Conservation (phyloP, 495 filamentous ascomycete species). For the Durotheca rogersii region DNA sequence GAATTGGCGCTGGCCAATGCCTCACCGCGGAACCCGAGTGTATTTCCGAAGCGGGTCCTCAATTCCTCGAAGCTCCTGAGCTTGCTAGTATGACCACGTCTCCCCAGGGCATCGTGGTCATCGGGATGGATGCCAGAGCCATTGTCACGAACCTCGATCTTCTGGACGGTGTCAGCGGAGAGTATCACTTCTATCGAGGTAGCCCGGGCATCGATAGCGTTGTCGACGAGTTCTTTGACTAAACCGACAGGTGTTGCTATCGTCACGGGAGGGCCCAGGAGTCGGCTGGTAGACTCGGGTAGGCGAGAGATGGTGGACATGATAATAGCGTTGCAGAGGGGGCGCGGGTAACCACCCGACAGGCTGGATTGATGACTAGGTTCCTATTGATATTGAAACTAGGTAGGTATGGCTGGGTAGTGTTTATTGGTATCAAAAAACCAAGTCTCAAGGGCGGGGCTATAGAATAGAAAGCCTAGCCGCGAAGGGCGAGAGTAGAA, state of each 20-base stretch:
- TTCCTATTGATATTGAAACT: background rate
- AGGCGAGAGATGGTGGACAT: constrained; percentile 52
- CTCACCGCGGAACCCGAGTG: constrained; percentile 84
- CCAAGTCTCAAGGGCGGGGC: constrained; percentile 1
- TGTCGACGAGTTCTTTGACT: constrained; percentile 91
- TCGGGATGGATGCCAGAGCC: constrained; percentile 74
- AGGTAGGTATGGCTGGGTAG: too few relatives aligned
- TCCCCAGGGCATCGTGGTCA: constrained; percentile 69
- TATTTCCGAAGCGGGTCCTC: constrained; percentile 60
- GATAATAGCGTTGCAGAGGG: too few relatives aligned
- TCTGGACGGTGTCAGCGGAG: constrained; percentile 72
- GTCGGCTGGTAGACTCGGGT: constrained; percentile 60
- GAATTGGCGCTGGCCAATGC: constrained; percentile 78
- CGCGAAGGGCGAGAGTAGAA: background rate
- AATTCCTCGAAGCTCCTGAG: constrained; percentile 72
- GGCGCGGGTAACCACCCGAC: too few relatives aligned
- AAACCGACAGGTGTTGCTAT: constrained; percentile 72
- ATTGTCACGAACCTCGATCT: constrained; percentile 89
- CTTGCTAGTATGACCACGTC: constrained; percentile 81
- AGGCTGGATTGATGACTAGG: too few relatives aligned
- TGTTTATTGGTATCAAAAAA: constrained; percentile 10
- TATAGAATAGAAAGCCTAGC: too few relatives aligned
- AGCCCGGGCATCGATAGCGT: constrained; percentile 81
- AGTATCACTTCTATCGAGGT: constrained; percentile 72
- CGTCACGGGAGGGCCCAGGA: constrained; percentile 70